These are phyloP conservation scores for Penicillium atrosanguineum DNA, from an alignment of 495 filamentous ascomycete genomes.

Conservation along the genomic window DNA sequence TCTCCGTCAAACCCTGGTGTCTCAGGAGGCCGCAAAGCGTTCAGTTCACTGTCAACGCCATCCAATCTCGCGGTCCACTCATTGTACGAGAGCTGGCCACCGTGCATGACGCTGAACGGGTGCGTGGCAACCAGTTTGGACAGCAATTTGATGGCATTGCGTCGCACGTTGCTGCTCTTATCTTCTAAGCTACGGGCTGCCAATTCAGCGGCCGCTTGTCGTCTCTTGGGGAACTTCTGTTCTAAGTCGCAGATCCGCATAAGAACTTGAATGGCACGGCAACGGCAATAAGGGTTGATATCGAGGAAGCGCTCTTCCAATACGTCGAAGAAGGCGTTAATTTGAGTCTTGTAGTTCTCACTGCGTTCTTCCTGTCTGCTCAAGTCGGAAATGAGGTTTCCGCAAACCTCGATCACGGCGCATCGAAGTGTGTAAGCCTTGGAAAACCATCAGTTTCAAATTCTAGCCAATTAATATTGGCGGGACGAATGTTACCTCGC, in stretches of 20 bases:
- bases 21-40: slow-evolving; percentile 73
- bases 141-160: slow-evolving; percentile 91
- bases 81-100: slow-evolving; percentile 75
- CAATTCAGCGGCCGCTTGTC: slow-evolving; percentile 81
- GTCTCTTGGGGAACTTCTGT: slow-evolving; percentile 88
- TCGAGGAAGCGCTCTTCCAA: slow-evolving; percentile 95
- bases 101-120: slow-evolving; percentile 89
- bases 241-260: slow-evolving; percentile 88
- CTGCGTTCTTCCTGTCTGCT: slow-evolving; percentile 86
- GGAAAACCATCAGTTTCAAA: slow-evolving; percentile 16
- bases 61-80: slow-evolving; percentile 83
- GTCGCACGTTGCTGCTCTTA: slow-evolving; percentile 95
- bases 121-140: slow-evolving; percentile 86
- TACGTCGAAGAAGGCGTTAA: slow-evolving; percentile 95
- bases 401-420: slow-evolving; percentile 95
- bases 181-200: slow-evolving; percentile 88
- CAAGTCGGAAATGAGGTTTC: slow-evolving; percentile 89
- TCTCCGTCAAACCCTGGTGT: slow-evolving; percentile 69
- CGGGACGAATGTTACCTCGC: slow-evolving; percentile 60
- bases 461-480: background rate
- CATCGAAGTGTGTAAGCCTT: slow-evolving; percentile 91
- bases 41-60: slow-evolving; percentile 75
- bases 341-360: slow-evolving; percentile 88
- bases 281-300: slow-evolving; percentile 94
- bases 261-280: slow-evolving; percentile 88